Conservation (phyloP, 1,284 basidiomycete species). For the Tetrapyrgos nigripes region DNA sequence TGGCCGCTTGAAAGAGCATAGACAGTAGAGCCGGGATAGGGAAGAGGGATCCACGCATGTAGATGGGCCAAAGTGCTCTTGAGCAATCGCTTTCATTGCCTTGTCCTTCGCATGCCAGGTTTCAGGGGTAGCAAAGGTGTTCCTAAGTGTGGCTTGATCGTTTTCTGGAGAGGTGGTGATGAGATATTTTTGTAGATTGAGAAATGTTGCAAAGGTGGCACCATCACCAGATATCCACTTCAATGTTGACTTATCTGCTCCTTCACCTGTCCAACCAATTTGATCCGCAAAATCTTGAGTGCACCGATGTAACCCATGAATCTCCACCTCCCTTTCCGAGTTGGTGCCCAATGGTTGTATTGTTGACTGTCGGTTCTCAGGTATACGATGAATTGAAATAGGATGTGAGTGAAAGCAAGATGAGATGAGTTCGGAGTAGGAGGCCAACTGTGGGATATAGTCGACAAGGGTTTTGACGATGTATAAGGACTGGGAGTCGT, state of each 20-base stretch:
- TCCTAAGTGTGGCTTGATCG: not conserved
- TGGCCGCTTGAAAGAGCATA: conserved; percentile 8
- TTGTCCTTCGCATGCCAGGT: conserved; percentile 18
- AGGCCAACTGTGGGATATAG: conserved; percentile 4
- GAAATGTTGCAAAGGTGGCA: conserved; percentile 15
- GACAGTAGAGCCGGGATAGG: conserved; percentile 7
- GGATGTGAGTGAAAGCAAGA: not conserved
- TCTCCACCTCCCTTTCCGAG: conserved; percentile 17
- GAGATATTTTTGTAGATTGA: conserved; percentile 18
- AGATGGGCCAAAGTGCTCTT: conserved; percentile 17
- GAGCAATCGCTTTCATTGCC: conserved; percentile 3
- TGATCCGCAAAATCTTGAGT: conserved; percentile 18
- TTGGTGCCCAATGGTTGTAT: conserved; percentile 20
- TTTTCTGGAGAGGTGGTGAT: not conserved
- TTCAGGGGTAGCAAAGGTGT: conserved; percentile 13
- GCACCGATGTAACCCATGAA: conserved; percentile 16
- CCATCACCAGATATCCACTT: conserved; percentile 17
- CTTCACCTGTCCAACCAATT: conserved; percentile 17
- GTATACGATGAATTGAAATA: conserved; percentile 15
- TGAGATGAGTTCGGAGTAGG: not conserved
- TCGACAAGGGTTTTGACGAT: conserved; percentile 15
- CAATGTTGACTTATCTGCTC: not conserved
- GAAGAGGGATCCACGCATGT: conserved; percentile 13
- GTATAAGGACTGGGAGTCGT: conserved; percentile 4
- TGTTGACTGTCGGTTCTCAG: not conserved